Base-by-base conservation (phyloP, 352 stramenopile genomes). In the Phytophthora syringae region DNA sequence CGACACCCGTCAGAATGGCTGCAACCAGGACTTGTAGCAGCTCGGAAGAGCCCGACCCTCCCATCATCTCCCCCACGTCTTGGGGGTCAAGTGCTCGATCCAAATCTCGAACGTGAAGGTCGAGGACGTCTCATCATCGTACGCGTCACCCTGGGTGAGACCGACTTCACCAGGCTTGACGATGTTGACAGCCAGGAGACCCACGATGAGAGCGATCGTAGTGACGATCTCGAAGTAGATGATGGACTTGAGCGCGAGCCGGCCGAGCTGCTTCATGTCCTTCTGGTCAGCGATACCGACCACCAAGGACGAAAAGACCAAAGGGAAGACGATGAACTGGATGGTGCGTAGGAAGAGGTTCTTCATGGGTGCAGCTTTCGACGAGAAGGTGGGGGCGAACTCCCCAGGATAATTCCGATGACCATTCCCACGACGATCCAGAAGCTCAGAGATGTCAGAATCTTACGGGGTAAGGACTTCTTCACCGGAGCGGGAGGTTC, bases 1-100 rank as follows among this genome's bases (percentile, higher is more conserved):
- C 65, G 0, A 77, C 51, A 30, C 79, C 79, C 1, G 74, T 73
- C 0, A 88, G 67, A 44, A 88, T 70, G 7, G 79, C 68, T 1
- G 79, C 77, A 0, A 88, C 63, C 0, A 88, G 72, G 0, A 88
- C 79, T 47, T 88, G 79, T 9, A 88, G 76, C 24, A 88, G 66
- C 52, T 88, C 79, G 11, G 77, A 86, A 12, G 76, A 81, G 21
- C 77, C 79, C 5, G 57, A 75, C 24, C 79, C 79, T 21, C 77
- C 79, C 79, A 88, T 88, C 79, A 88, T 88, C 53, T 88, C 74
- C 79, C 74, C 79, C 80, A 89, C 50, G 80, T 89, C 70, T 89
- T 89, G 32, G 80, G 80, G 16, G 80, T 82, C 61, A 89, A 53
- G 50, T 89, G 80, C 48, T 82, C 71, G 48, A 89, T 86, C 72